Evolutionary conservation across 2,329 filamentous ascomycete genomes (phyloP), one percentile per base, ranked within the genome.

Genomic region (Aschersonia sp.): DNA sequence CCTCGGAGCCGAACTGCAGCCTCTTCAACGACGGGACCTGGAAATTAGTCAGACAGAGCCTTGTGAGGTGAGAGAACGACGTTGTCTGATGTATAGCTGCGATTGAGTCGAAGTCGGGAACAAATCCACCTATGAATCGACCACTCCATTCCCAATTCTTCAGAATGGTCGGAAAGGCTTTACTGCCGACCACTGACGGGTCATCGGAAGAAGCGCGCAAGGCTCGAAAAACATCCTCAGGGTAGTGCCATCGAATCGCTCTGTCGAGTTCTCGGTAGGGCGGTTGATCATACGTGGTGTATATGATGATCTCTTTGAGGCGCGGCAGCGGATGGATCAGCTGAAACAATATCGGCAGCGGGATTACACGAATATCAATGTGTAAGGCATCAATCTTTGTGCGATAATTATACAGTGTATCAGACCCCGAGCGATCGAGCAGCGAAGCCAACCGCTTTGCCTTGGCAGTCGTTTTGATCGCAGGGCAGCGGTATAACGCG

Each of bases 361-460:
- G 55, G 61, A 74, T 74, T 5, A 82, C 77, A 55, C 89, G 74
- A 9, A 83, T 79, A 57, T 92, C 82, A 45, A 94, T 68, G 50
- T 79, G 76, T 29, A 95, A 65, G 5, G 75, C 71, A 57, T 82
- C 77, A 45, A 92, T 73, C 66, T 89, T 94, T 54, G 72, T 72
- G 41, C 75, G 71, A 60, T 91, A 91, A 52, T 85, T 80, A 52
- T 77, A 73, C 2, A 62, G 60, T 1, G 75, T 74, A 2, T 65
- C 60, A 4, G 67, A 62, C 10, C 67, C 68, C 28, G 76, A 69
- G 12, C 68, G 64, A n/a, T 74, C 71, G 6, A 92, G 70, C 38
- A 82, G 65, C 30, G 69, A 56, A 38, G 65, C 62, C 3, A 77
- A 63, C n/a, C 64, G 63, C 53, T 65, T 67, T 41, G 67, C 65